Percentiles rank a stretch among this genome's conserved stretches.
Conservation (phyloP, 106 monocot species). For the Platanthera guangdongensis region DNA sequence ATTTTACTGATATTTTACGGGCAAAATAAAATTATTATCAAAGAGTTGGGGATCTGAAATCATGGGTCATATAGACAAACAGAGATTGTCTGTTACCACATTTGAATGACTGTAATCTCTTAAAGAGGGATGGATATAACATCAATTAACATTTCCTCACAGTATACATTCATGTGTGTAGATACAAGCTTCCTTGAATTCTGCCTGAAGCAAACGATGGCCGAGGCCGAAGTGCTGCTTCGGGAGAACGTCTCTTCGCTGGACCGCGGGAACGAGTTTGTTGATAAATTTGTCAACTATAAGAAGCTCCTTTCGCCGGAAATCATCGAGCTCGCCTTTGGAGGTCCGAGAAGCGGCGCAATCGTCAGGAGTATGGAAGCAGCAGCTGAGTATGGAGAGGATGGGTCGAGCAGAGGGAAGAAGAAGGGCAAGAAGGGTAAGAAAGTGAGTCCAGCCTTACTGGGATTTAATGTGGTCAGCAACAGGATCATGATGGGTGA, state of each 20-base stretch:
- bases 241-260: slow-evolving; percentile 71
- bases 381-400: slow-evolving; percentile 21
- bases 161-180: slow-evolving; percentile 6
- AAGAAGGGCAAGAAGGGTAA: slow-evolving; percentile 93
- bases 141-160: too few relatives aligned
- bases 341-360: slow-evolving; percentile 5
- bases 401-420: slow-evolving; percentile 37
- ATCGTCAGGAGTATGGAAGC: slow-evolving; percentile 6
- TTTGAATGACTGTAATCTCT: too few relatives aligned
- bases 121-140: too few relatives aligned
- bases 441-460: slow-evolving; percentile 58
- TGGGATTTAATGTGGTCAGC: slow-evolving; percentile 86
- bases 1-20: too few relatives aligned
- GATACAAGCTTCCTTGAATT: slow-evolving; percentile 90
- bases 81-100: too few relatives aligned
- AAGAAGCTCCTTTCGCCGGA: slow-evolving; percentile 75
- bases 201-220: slow-evolving; percentile 63
- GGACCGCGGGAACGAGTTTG: slow-evolving; percentile 66
- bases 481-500: slow-evolving; percentile 99
- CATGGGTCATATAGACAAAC: too few relatives aligned
- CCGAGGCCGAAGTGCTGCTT: slow-evolving; percentile 74
- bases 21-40: too few relatives aligned
- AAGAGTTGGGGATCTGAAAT: too few relatives aligned
- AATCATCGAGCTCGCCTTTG: slow-evolving; percentile 76
- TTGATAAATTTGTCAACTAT: slow-evolving; percentile 88